Base-by-base conservation (phyloP, 345 rosid genomes). In the Brassica carinata region DNA sequence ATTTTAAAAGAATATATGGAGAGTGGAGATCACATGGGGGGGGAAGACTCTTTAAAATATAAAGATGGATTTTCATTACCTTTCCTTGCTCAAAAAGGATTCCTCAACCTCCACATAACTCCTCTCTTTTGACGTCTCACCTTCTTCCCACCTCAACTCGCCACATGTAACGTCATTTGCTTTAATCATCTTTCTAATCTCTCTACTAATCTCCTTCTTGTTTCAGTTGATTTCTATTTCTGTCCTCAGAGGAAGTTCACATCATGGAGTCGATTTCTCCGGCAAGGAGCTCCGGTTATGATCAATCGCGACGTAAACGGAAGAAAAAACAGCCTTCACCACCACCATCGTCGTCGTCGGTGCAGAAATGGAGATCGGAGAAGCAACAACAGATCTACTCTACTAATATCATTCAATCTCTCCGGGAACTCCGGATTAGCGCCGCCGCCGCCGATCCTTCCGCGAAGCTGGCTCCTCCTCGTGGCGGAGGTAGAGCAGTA, bases 361-460 rank as follows among this genome's bases (percentile, higher is more conserved):
- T 81, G 7, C 70, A 83, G 7, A 88, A 80, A 76, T 96, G 99
- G 99, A 88, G 87, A 80, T 90, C 99, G 7, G 90, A 89, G 77
- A 77, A 90, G 29, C 96, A 89, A 66, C 91, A 92, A 43, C 87
- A 88, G 83, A 85, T 88, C 81, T 96, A 92, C 85, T 92, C 98
- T 7, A 81, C 90, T 3, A 93, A 88, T 51, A 91, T 96, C 77
- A 76, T 89, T 73, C 90, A 82, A 8, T 91, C 97, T 63, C 67
- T 96, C 30, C 85, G 85, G 14, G 88, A 89, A 8, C 90, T 91
- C 70, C 79, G 73, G 23, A 76, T 86, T 23, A 63, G 40, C 65
- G 27, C 26, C 26, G 26, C 26, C 26, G 26, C 26, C 26, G 26
- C 26, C 1, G 26, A 76, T 67, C 58, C 72, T 10, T 73, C 79